phyloP scores from a whole-genome alignment of 306 rosid species.

The Cicer bijugum region DNA sequence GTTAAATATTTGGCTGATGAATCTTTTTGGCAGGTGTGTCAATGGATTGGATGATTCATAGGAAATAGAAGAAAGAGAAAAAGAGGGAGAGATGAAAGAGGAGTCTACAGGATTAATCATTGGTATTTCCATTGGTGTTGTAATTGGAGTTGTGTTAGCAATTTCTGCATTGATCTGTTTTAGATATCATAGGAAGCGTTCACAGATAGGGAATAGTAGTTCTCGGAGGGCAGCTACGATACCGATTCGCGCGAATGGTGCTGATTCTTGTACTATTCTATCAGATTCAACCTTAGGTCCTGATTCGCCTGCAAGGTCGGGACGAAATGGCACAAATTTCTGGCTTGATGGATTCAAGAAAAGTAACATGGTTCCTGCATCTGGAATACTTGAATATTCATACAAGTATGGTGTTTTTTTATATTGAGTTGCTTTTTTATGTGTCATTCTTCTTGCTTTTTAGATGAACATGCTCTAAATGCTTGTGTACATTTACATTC shows the following conservation, averaged over 20 bases:
- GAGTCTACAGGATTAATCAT: conserved; percentile 86
- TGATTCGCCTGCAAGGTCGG: conserved; percentile 92
- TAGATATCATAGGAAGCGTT: conserved; percentile 76
- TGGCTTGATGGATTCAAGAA: conserved; percentile 90
- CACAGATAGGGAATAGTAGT: conserved; percentile 98
- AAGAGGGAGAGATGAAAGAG: conserved; percentile 67
- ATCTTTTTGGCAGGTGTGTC: conserved; percentile 52
- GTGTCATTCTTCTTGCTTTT: conserved; percentile 24
- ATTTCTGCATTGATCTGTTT: conserved; percentile 76
- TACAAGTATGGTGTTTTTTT: conserved; percentile 69
- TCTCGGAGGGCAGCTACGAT: conserved; percentile 82
- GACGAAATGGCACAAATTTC: conserved; percentile 58
- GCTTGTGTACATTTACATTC: conserved; percentile 2
- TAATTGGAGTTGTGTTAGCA: conserved; percentile 88
- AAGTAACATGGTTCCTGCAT: conserved; percentile 75
- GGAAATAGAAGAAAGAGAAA: conserved; percentile 43
- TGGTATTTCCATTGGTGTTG: conserved; percentile 92
- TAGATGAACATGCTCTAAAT: conserved; percentile 14
- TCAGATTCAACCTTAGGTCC: conserved; percentile 95
- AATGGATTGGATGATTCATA: conserved; percentile 61
- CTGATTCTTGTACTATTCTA: conserved; percentile 71
- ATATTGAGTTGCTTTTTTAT: conserved; percentile 8
- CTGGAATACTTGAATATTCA: conserved; percentile 92
- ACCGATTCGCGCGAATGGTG: conserved; percentile 90
- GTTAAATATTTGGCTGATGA: conserved; percentile 24